Evolutionary conservation across 306 rosid genomes (phyloP).

Genomic region (Pterocarpus santalinus): DNA sequence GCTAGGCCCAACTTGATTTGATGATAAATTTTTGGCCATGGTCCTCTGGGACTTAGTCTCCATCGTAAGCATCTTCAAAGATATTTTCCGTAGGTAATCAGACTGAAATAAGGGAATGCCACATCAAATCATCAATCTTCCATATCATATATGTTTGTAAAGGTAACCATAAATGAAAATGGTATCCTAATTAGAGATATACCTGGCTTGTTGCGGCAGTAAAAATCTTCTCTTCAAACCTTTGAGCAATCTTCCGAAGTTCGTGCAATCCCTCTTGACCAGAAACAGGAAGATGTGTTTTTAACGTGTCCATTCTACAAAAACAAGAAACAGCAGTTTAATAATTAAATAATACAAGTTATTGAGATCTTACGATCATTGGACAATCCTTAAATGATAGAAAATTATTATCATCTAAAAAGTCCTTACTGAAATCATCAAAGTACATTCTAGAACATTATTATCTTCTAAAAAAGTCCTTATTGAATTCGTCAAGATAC

Average conservation of each 20-base stretch:
- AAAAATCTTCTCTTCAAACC: conserved; percentile 89
- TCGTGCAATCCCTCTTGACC: conserved; percentile 81
- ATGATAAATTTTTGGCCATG: conserved; percentile 49
- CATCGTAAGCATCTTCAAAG: conserved; percentile 68
- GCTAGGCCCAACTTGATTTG: conserved; percentile 63
- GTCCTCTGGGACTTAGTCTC: conserved; percentile 72
- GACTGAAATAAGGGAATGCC: conserved; percentile 51
- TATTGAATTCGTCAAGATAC: neutral
- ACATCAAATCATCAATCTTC: conserved; percentile 31
- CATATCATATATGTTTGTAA: neutral
- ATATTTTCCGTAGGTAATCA: conserved; percentile 62
- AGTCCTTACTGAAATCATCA: neutral
- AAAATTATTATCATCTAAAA: neutral
- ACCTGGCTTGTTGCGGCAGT: conserved; percentile 82
- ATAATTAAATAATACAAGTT: conserved; percentile 27
- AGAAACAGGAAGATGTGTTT: conserved; percentile 78
- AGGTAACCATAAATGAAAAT: conserved; percentile 2
- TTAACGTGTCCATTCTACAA: conserved; percentile 81
- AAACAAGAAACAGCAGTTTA: conserved; percentile 37
- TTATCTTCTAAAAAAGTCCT: neutral
- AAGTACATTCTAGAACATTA: neutral
- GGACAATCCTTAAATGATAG: conserved; percentile 18
- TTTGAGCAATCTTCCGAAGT: conserved; percentile 79
- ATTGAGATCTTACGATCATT: conserved; percentile 20
- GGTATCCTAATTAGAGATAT: conserved; percentile 15